Base-by-base conservation (phyloP, 805 yeast species). In the Cyberlindnera meyerae region DNA sequence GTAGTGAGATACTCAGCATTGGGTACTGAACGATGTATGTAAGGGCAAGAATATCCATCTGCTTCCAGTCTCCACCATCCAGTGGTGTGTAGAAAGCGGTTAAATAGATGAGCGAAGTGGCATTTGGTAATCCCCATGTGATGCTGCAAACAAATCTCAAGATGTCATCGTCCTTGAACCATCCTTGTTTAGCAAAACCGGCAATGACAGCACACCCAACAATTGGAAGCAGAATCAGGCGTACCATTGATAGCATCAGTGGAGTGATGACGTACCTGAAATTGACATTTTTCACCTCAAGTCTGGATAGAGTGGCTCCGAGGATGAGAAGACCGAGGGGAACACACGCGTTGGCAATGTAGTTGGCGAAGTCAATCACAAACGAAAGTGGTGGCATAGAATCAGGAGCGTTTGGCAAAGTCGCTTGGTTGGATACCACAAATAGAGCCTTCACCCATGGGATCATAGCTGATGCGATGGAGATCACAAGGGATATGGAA, bases 221-320 rank as follows among this genome's bases (percentile, higher is more conserved):
- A 2, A 90, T 77, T 1, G 97, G 98, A 52, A 88, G 60, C 0
- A 89, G 44, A 11, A 83, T 73, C 33, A 87, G 66, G 48, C 88
- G 72, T 29, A 77, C 56, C 1, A 75, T 28, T 0, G 83, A 73
- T 30, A 88, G 57, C 18, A 70, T 59, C 4, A 77, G 54, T 1
- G 90, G 82, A 0, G 90, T 74, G 5, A 44, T 12, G 40, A 54
- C 34, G 21, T 41, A 45, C n/a, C 42, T 36, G 14, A 33, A 24
- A 5, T 41, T 35, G 55, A 89, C 64, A 15, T 67, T 57, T 11
- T 70, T 72, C 25, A 87, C 63, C 40, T 74, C 63, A 31, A 90
- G 68, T 34, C 96, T 65, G 2, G 96, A 83, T 31, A 90, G 76
- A 6, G 96, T 88, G 4, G 90, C 95, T 1, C 98, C 98, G 18